Base-by-base conservation (phyloP, 768 basidiomycete genomes). In the Tricholomella constricta region DNA sequence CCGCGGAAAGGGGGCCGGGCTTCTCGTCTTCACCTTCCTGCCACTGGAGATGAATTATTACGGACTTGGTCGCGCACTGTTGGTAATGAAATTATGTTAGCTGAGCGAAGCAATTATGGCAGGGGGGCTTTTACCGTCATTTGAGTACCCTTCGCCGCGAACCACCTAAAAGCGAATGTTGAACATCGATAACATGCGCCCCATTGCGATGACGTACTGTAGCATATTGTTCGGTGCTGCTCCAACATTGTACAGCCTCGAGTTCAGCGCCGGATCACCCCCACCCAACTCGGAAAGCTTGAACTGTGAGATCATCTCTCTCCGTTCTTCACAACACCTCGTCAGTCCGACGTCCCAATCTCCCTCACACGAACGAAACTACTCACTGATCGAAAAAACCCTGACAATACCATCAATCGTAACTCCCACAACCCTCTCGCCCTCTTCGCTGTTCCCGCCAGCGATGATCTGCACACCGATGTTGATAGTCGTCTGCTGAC, bases 281-380 rank as follows among this genome's bases (percentile, higher is more conserved):
- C 71, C 83, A 17, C 85, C 89, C 38, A 96, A 71, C 54, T 93
- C 90, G 2, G 85, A 83, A 38, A 96, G 76, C 67, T 87, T 93
- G 77, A 93, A 94, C 65, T 94, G 92, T 7, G 89, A 91, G 11
- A 95, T 81, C 94, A 96, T 95, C 69, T 94, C 91, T 55, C 91
- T 74, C 27, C 86, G 80, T 48, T 72, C 78, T 79, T 8, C 48
- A 10, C 31, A 32, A 32, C 10, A 2, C 31, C n/a, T n/a, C n/a
- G n/a, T n/a, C n/a, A n/a, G n/a, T n/a, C 22, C 6, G 26, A 35
- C 14, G 23, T 46, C 15, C n/a, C 15, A 7, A 17, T 19, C 10
- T 10, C 14, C 38, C 19, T 7, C 20, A 22, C n/a, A 7, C 10
- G 4, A 22, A 22, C 19, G 17, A 52, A 38, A 17, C 25, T 3